These are phyloP conservation scores for Hawksworthiomyces lignivorus DNA, from an alignment of 2,329 filamentous ascomycete species.

Conservation along the genomic window DNA sequence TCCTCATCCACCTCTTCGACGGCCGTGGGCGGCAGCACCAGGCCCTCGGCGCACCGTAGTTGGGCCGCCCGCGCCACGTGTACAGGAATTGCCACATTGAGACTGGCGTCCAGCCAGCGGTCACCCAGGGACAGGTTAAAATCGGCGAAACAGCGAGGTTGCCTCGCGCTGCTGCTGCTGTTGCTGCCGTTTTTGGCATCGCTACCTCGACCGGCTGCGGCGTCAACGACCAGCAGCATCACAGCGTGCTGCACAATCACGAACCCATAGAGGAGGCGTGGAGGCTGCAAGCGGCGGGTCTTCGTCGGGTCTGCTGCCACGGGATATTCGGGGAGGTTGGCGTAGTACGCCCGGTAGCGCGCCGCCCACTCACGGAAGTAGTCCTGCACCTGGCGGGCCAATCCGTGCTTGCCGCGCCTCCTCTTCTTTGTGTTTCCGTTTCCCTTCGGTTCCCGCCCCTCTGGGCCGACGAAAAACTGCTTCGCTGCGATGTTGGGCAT, in stretches of 20 bases:
- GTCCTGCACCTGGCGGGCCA: constrained; percentile 13
- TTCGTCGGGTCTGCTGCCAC: not conserved
- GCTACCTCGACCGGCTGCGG: constrained; percentile 9
- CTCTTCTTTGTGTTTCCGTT: not conserved
- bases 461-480: constrained; percentile 8
- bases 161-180: constrained; percentile 11
- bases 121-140: constrained; percentile 24
- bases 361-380: constrained; percentile 14
- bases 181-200: not conserved
- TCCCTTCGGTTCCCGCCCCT: not conserved
- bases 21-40: constrained; percentile 9
- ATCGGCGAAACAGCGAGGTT: constrained; percentile 24
- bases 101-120: constrained; percentile 28
- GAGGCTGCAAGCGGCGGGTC: constrained; percentile 11
- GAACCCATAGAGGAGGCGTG: constrained; percentile 31
- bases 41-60: constrained; percentile 11
- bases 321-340: constrained; percentile 8
- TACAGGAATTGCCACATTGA: constrained; percentile 28
- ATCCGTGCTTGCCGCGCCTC: constrained; percentile 4
- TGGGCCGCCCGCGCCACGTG: constrained; percentile 23
- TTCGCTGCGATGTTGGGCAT: constrained; percentile 31
- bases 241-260: constrained; percentile 44
- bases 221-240: constrained; percentile 36
- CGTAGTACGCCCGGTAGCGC: constrained; percentile 15
- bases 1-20: constrained; percentile 10